Conservation (phyloP, 495 filamentous ascomycete genomes). For the Penicillium canescens region DNA sequence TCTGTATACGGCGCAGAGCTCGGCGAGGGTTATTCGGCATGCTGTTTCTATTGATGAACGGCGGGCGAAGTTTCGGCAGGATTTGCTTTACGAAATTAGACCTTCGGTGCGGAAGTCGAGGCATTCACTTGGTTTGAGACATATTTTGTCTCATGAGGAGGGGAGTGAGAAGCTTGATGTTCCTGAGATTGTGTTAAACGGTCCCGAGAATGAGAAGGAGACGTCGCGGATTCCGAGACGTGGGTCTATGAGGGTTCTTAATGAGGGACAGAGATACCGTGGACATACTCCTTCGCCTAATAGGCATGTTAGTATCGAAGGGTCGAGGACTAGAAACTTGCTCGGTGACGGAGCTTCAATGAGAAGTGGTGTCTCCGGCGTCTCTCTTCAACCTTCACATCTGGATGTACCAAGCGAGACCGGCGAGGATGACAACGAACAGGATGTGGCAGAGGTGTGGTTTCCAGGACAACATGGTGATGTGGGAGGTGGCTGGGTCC, state of each 20-base stretch:
- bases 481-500: conserved; percentile 81
- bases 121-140: conserved; percentile 18
- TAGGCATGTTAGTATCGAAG: too few species aligned
- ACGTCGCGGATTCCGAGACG: background rate
- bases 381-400: conserved; percentile 2
- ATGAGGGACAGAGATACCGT: conserved; percentile 14
- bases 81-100: conserved; percentile 64
- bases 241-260: background rate
- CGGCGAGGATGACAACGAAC: conserved; percentile 59
- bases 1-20: conserved; percentile 78
- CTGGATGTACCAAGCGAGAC: conserved; percentile 45
- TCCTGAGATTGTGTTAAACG: conserved; percentile 13
- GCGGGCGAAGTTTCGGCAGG: conserved; percentile 67
- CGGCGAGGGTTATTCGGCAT: conserved; percentile 67
- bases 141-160: conserved; percentile 12
- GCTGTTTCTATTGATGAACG: conserved; percentile 80
- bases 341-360: conserved; percentile 9
- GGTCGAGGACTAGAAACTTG: conserved; percentile 45
- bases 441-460: conserved; percentile 84
- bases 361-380: too few species aligned
- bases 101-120: conserved; percentile 26
- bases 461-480: conserved; percentile 82
- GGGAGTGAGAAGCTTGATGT: conserved; percentile 5
- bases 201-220: background rate
- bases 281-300: conserved; percentile 4